Base-by-base conservation (phyloP, 257 asterid species). In the Scutellaria galericulata region DNA sequence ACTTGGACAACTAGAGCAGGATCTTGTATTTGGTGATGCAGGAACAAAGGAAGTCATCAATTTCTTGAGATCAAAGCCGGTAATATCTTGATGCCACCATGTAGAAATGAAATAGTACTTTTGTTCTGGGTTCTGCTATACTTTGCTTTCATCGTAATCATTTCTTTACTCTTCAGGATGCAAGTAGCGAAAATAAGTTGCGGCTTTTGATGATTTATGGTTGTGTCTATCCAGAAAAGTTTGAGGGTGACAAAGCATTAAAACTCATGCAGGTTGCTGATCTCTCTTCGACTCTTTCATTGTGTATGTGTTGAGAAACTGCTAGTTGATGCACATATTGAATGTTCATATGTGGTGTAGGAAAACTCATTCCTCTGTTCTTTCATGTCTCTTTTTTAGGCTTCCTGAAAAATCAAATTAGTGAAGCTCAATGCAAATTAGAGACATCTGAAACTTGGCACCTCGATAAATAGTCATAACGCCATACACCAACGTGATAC, bases 1-100 rank as follows among this genome's bases (percentile, higher is more conserved):
- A 0, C 98, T 95, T 63, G 98, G 99, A 70, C 96, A 95, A 72
- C 86, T 95, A 75, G 99, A 95, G 86, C 99, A 95, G 82, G 99
- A 90, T 81, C 86, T 95, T 77, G 98, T 92, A 74, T 95, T 95
- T 80, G 99, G 99, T 15, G 97, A 95, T 85, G 99, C 99, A 74
- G 99, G 92, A 81, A 83, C 99, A 10, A 95, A 95, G 83, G 99
- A 95, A 88, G 86, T 95, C 47, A 87, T 95, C 80, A 83, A 71
- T 66, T 90, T 72, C 82, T 75, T 95, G 61, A 86, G 97, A 86
- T 7, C 85, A 2, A 83, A 88, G 39, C 88, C 75, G 91, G 99
- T 95, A 73, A 71, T 41, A 68, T 40, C 69, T 55, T 72, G 47
- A 8, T 68, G 48, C 75, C 65, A 13, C 44, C 50, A 4, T 53